phyloP scores from a whole-genome alignment of 2,329 filamentous ascomycete genomes.

The Penicillium sp. region DNA sequence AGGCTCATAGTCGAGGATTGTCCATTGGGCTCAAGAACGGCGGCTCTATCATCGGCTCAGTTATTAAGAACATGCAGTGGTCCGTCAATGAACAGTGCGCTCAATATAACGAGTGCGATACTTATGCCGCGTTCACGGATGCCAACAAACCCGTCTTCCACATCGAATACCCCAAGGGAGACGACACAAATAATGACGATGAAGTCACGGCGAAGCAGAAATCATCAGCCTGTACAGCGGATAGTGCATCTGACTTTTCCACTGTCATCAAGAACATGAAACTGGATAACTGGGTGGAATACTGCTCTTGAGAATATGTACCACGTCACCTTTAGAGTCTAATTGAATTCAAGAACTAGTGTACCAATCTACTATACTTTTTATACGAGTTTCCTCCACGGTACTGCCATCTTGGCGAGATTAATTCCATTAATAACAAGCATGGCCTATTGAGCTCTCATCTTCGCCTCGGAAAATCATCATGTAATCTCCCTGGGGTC shows the following conservation, averaged over 20 bases:
- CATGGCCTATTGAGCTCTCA: background rate
- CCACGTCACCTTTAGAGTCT: background rate
- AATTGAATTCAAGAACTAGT: background rate
- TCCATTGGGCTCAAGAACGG: slow-evolving; percentile 72
- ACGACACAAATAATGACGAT: slow-evolving; percentile 40
- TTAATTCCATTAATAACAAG: background rate
- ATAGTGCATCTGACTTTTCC: slow-evolving; percentile 59
- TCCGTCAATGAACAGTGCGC: slow-evolving; percentile 73
- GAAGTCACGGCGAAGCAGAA: slow-evolving; percentile 40
- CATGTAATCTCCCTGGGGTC: background rate
- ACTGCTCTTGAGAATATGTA: slow-evolving; percentile 46
- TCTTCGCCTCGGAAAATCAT: background rate
- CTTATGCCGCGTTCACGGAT: slow-evolving; percentile 62
- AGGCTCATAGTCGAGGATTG: slow-evolving; percentile 60
- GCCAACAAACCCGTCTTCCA: slow-evolving; percentile 72
- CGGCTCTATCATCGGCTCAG: slow-evolving; percentile 59
- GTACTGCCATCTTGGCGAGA: background rate
- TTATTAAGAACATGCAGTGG: slow-evolving; percentile 63
- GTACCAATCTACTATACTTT: background rate
- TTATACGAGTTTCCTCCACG: background rate
- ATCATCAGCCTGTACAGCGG: slow-evolving; percentile 52
- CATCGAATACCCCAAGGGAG: slow-evolving; percentile 69
- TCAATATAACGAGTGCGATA: slow-evolving; percentile 63
- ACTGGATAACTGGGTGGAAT: slow-evolving; percentile 66
- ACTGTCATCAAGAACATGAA: slow-evolving; percentile 69